These are phyloP conservation scores for Scleroderma citrinum DNA, from an alignment of 768 basidiomycete species.

Conservation along the genomic window DNA sequence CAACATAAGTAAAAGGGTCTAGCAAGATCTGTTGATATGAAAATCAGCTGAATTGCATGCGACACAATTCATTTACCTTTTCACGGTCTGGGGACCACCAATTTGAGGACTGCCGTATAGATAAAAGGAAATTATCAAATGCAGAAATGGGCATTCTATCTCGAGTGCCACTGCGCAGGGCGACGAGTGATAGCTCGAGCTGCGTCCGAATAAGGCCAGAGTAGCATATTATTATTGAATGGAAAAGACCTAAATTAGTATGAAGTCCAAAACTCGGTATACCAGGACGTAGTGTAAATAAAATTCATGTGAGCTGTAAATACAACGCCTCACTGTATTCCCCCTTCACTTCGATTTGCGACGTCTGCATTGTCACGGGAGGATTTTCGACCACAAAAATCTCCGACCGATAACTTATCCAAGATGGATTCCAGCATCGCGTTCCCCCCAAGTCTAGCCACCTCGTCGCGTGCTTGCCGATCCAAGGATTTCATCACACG, in stretches of 20 bases:
- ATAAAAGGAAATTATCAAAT: neutral
- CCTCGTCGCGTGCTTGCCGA: conserved; percentile 60
- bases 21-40: conserved; percentile 41
- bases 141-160: neutral
- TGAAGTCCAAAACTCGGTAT: too few species aligned
- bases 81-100: neutral
- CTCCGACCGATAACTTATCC: conserved; percentile 40
- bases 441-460: conserved; percentile 76
- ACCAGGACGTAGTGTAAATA: too few species aligned
- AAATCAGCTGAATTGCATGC: neutral
- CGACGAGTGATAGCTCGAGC: neutral
- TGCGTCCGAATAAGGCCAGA: too few species aligned
- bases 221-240: too few species aligned
- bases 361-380: neutral
- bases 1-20: conserved; percentile 83
- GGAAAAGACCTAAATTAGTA: too few species aligned
- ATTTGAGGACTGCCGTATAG: neutral
- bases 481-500: conserved; percentile 63
- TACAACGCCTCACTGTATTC: too few species aligned
- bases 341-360: too few species aligned
- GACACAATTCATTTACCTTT: neutral
- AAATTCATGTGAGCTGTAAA: too few species aligned
- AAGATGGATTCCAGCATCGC: conserved; percentile 50
- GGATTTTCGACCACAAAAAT: conserved; percentile 2
- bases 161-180: too few species aligned